Evolutionary conservation across 768 basidiomycete genomes (phyloP), one percentile per base, ranked within the genome.

Genomic region (Lepiota subincarnata): DNA sequence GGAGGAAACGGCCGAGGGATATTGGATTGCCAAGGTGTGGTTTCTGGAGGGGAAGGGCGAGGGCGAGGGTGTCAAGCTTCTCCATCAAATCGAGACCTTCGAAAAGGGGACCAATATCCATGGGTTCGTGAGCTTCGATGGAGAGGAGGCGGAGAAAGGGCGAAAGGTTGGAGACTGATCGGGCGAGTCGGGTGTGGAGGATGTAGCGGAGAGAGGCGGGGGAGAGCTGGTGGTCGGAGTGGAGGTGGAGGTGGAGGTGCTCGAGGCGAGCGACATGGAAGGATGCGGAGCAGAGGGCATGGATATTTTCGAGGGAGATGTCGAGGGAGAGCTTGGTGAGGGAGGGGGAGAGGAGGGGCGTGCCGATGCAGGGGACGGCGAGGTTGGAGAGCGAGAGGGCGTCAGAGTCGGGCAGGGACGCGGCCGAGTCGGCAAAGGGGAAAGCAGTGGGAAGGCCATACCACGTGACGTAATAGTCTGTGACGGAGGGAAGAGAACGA

Each of bases 401-500:
- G n/a, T 50, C 22, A 50, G 50, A 12, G 12, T 48, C 47, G 22
- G 18, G 8, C 4, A 46, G 45, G 6, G 45, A 34, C 13, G 28
- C 11, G n/a, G 45, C 14, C 2, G 45, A 34, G 26, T 26, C 28
- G 12, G 14, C 13, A 14, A 34, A 46, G 26, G 45, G 16, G 10
- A 18, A 14, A 44, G 40, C 28, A 31, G 42, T 38, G 35, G 72
- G 71, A 16, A 76, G 67, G 14, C 75, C 75, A 31, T 66, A 71
- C 78, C 77, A 80, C 36, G 73, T 73, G 54, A 80, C 73, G 54
- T 78, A 74, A 60, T 77, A 78, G 58, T 78, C 74, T 12, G 70
- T 73, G 10, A 80, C 65, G 49, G 76, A 73, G 16, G 74, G 74
- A 6, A 80, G 67, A 1, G 70, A 67, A 14, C 68, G 66, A 16